phyloP scores from a whole-genome alignment of 2,329 filamentous ascomycete genomes.

The Aspergillus aculeatinus region DNA sequence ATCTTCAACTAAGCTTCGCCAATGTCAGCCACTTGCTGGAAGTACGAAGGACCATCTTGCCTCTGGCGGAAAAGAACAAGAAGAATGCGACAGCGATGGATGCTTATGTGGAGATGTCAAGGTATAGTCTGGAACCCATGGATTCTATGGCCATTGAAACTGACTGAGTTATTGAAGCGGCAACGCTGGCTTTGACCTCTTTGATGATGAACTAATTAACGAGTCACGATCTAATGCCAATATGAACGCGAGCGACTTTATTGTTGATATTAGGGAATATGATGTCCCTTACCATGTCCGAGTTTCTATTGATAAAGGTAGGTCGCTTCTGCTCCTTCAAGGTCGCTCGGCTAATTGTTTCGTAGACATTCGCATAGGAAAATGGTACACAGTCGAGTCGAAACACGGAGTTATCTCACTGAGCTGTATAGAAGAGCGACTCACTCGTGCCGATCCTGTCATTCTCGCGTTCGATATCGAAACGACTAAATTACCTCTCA shows the following conservation, averaged over 20 bases:
- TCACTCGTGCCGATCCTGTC: constrained; percentile 91
- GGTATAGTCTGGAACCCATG: constrained; percentile 49
- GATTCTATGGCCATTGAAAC: background rate
- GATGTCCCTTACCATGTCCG: constrained; percentile 99
- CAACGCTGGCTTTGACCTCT: constrained; percentile 86
- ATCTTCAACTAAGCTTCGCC: constrained; percentile 80
- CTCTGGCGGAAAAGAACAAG: constrained; percentile 93
- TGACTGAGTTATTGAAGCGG: constrained; percentile 52
- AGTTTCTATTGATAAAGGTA: constrained; percentile 92
- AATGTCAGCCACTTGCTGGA: constrained; percentile 84
- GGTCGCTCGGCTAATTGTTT: constrained; percentile 22
- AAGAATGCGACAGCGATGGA: constrained; percentile 97
- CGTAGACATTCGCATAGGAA: constrained; percentile 87
- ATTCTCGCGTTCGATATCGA: constrained; percentile 99
- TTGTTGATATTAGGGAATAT: constrained; percentile 98
- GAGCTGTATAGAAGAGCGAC: constrained; percentile 78
- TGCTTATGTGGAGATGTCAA: constrained; percentile 93
- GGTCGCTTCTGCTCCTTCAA: background rate
- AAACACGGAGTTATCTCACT: constrained; percentile 88
- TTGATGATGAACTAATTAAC: constrained; percentile 84
- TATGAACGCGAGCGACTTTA: constrained; percentile 90
- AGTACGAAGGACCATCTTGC: constrained; percentile 80
- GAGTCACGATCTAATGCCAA: constrained; percentile 76
- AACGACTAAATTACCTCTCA: constrained; percentile 90
- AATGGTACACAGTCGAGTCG: constrained; percentile 94